Evolutionary conservation across 805 yeast genomes (phyloP).

Genomic region (Metschnikowia peoriensis): DNA sequence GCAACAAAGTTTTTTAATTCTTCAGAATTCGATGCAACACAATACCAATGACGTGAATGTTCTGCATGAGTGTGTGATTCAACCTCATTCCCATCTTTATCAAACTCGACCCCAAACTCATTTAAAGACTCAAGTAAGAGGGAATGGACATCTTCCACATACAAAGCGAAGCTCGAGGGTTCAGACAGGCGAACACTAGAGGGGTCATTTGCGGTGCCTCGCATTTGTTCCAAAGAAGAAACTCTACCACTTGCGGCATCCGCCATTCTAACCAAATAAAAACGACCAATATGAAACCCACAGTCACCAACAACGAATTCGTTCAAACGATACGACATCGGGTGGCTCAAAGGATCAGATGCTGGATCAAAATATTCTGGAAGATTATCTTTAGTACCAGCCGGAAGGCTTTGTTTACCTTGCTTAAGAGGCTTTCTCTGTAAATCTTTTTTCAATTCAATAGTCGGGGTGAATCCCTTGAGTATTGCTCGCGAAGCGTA

Average conservation of each 20-base stretch:
- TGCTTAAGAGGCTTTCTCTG: constrained; percentile 31
- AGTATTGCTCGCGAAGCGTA: constrained; percentile 36
- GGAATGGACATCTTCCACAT: constrained; percentile 40
- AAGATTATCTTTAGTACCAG: not conserved
- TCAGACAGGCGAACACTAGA: constrained; percentile 11
- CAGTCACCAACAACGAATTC: constrained; percentile 39
- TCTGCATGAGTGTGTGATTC: constrained; percentile 7
- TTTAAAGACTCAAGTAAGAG: constrained; percentile 29
- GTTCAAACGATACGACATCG: constrained; percentile 31
- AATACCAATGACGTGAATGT: constrained; percentile 28
- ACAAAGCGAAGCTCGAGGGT: constrained; percentile 36
- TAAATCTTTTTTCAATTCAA: constrained; percentile 30
- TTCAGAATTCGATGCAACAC: constrained; percentile 32
- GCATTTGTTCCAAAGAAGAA: constrained; percentile 35
- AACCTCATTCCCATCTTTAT: constrained; percentile 30
- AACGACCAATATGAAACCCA: constrained; percentile 41
- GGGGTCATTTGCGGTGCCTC: constrained; percentile 17
- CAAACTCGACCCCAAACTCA: constrained; percentile 35
- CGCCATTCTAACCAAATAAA: constrained; percentile 38
- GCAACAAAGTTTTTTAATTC: constrained; percentile 30
- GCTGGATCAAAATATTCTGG: constrained; percentile 36
- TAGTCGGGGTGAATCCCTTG: constrained; percentile 34
- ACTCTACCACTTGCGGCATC: constrained; percentile 35
- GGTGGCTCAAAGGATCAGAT: constrained; percentile 35
- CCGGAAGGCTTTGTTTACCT: constrained; percentile 12